Base-by-base conservation (phyloP, 768 basidiomycete genomes). In the Hygrophorus russula region DNA sequence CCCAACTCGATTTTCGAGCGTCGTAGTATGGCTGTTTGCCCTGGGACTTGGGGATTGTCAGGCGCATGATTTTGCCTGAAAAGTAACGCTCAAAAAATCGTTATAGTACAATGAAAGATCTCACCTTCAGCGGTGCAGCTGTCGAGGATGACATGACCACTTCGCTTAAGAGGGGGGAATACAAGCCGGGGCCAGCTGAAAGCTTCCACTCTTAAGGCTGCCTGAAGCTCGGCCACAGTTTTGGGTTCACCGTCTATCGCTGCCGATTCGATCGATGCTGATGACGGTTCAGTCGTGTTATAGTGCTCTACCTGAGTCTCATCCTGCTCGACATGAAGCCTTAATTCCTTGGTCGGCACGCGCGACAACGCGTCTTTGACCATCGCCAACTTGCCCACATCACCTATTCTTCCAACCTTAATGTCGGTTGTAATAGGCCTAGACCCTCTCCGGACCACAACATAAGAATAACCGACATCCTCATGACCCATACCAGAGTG, bases 11-110 rank as follows among this genome's bases (percentile, higher is more conserved):
- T 64, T 98, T 97, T 29, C 93, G 80, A 2, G 93, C 92, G 58
- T 98, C 96, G 56, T 97, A 91, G 57, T 79, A 99, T 0, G 77
- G 73, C 53, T 97, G 92, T 59, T 90, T 93, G n/a, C 92, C 92
- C 63, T 93, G 92, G 2, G 89, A 93, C 52, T 79, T 91, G 0
- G 94, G 87, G 31, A 94, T 80, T 4, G 85, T 94, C 60, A 93
- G 66, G 4, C 94, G 80, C 74, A 92, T 84, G 37, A 98, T 83
- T 62, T 87, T 81, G 27, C 86, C 94, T 96, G 53, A n/a, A 41
- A 30, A n/a, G 9, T 8, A 27, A 4, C 34, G n/a, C 18, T 28
- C 30, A 35, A 14, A 10, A 9, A 5, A 18, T n/a, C n/a, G 14
- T 18, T 14, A 35, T 15, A 20, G 19, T 24, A 31, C 18, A 34